Base-by-base conservation (phyloP, 805 yeast genomes). In the Pichia exigua region DNA sequence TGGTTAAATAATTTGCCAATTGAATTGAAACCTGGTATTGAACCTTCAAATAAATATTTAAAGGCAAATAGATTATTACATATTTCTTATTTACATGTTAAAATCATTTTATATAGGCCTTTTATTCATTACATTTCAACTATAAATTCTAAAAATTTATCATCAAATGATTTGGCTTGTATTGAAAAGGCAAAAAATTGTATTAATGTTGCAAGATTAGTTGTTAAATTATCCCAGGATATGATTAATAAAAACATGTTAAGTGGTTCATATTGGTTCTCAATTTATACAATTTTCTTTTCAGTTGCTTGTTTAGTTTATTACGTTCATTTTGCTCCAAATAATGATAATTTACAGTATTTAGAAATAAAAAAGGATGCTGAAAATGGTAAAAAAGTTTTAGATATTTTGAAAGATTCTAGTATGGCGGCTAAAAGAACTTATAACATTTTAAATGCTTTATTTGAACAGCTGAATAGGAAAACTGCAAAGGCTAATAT, bases 181-280 rank as follows among this genome's bases (percentile, higher is more conserved):
- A 73, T 83, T 40, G 81, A 81, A 13, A 77, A 89, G 63, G 95
- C 96, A 0, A 76, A 84, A 59, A 86, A 86, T 59, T 90, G 97
- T 68, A 83, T 90, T 50, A 81, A 84, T 58, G 89, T 87, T 11
- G 91, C 96, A 0, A 74, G 94, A 52, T 80, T 85, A 60, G 95
- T 87, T 28, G 90, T 90, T 18, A 82, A 83, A 59, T 65, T 88
- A 51, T 89, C 96, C 0, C 81, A 85, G 59, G 89, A 85, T 61
- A 81, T 90, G 89, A 82, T 85, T 55, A 76, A 79, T 57, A 79
- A 82, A 55, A 75, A 83, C 52, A 73, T 87, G 65, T 70, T 90
- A 41, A 79, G 83, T 57, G 96, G 96, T 0, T 86, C 94, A 2
- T 91, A 90, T 63, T 89, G 96, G 96, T 90, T 88, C 63, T 82